A percentile compares a stretch with the other conserved stretches of the same genome.
phyloP scores from a whole-genome alignment of 169 alveolate genomes.

The Neospora caninum region DNA sequence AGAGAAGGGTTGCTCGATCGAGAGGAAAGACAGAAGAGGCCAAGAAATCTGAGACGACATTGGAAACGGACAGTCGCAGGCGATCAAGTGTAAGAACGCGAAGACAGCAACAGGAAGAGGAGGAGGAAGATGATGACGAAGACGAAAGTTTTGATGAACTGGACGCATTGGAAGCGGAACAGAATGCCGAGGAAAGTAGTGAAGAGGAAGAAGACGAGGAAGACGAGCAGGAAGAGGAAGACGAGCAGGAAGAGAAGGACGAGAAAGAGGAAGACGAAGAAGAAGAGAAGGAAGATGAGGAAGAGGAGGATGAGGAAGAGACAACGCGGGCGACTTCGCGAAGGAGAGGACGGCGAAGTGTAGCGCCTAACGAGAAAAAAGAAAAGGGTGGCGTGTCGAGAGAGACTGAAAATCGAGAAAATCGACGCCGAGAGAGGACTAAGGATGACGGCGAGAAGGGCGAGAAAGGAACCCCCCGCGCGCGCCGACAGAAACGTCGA shows the following conservation, averaged over 20 bases:
- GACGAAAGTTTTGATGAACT: not conserved
- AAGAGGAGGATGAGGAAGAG: not conserved
- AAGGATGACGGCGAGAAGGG: not conserved
- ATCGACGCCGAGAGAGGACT: not conserved
- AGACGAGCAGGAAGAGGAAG: not conserved
- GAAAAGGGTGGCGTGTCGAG: not conserved
- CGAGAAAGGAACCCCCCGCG: not conserved
- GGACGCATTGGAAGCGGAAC: not conserved
- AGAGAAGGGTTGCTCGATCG: not conserved
- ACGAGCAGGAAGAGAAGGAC: not conserved
- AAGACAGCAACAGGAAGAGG: not conserved
- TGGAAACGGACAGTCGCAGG: not conserved
- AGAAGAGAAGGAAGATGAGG: not conserved
- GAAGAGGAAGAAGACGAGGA: not conserved
- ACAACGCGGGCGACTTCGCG: not conserved
- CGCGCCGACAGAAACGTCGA: not conserved
- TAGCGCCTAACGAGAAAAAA: not conserved
- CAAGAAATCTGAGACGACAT: not conserved
- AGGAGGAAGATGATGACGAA: not conserved
- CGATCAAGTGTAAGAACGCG: not conserved
- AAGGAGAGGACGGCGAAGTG: not conserved
- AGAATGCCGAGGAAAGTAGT: not conserved
- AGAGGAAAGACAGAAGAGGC: not conserved
- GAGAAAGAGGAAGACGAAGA: not conserved
- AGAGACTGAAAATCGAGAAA: not conserved